Conservation (phyloP, 306 rosid genomes). For the Cicer chorassanicum region DNA sequence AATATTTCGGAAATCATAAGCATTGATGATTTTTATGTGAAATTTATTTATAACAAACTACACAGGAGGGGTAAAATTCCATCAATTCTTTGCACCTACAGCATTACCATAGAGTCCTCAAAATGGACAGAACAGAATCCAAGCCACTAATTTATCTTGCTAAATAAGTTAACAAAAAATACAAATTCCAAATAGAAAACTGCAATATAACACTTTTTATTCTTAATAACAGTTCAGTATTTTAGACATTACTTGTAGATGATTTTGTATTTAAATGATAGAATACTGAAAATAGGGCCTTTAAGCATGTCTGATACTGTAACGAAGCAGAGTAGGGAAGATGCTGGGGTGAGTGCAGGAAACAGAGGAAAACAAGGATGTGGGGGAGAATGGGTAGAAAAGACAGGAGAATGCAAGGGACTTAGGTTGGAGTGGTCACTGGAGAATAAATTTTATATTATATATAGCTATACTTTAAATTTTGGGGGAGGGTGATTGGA, state of each 20-base stretch:
- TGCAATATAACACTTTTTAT: not conserved
- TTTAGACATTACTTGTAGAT: slow-evolving; percentile 10
- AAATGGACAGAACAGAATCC: slow-evolving; percentile 23
- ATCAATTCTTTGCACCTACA: slow-evolving; percentile 15
- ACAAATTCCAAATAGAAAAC: slow-evolving; percentile 8
- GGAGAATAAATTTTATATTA: too few species aligned
- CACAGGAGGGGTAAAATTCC: slow-evolving; percentile 24
- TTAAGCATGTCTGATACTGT: not conserved
- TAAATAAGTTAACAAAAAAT: not conserved
- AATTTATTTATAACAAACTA: slow-evolving; percentile 27
- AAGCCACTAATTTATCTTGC: slow-evolving; percentile 27
- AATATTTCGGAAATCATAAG: slow-evolving; percentile 46
- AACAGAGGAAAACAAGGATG: not conserved
- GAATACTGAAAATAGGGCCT: slow-evolving; percentile 18
- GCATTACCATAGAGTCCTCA: slow-evolving; percentile 29
- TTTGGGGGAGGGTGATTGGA: not conserved
- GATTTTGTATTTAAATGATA: slow-evolving; percentile 6
- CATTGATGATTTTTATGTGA: slow-evolving; percentile 26
- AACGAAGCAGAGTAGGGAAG: not conserved
- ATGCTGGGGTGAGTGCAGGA: too few species aligned
- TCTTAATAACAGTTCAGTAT: slow-evolving; percentile 18
- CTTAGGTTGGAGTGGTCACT: too few species aligned
- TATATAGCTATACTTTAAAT: too few species aligned
- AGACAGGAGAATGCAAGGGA: not conserved
- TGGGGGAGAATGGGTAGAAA: not conserved